These are phyloP conservation scores for Penicillium fimorum DNA, from an alignment of 495 filamentous ascomycete genomes.

Conservation along the genomic window DNA sequence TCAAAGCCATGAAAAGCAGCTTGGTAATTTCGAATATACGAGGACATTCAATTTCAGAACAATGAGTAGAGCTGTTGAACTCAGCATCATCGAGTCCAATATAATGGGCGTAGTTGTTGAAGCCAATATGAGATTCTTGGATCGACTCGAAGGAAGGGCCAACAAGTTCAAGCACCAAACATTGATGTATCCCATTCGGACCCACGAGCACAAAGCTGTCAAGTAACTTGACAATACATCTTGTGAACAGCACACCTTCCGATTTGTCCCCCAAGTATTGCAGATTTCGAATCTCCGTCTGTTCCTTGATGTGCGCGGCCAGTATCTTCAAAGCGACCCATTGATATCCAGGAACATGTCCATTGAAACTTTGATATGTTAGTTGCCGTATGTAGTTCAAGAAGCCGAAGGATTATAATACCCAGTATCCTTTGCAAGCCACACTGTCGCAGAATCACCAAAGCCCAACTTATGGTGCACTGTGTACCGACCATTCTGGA, in stretches of 20 bases:
- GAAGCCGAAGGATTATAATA: neutral
- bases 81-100: neutral
- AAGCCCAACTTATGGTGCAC: constrained; percentile 81
- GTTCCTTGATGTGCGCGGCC: constrained; percentile 4
- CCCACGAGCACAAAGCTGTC: neutral
- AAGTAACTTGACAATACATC: neutral
- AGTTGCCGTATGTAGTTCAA: neutral
- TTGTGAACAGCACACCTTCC: neutral
- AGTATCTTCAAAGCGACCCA: constrained; percentile 23
- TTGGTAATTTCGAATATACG: neutral
- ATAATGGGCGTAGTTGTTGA: neutral
- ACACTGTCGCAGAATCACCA: constrained; percentile 86
- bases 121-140: neutral
- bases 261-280: neutral
- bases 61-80: neutral
- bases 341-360: too few species aligned
- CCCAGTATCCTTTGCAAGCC: constrained; percentile 50
- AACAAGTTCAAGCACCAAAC: neutral
- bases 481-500: constrained; percentile 81
- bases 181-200: neutral
- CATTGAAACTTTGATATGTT: neutral
- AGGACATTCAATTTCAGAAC: neutral
- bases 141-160: neutral
- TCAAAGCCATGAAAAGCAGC: neutral
- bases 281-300: neutral